Evolutionary conservation across 179 eudicot genomes (phyloP).

Genomic region (Drosera spatulata): DNA sequence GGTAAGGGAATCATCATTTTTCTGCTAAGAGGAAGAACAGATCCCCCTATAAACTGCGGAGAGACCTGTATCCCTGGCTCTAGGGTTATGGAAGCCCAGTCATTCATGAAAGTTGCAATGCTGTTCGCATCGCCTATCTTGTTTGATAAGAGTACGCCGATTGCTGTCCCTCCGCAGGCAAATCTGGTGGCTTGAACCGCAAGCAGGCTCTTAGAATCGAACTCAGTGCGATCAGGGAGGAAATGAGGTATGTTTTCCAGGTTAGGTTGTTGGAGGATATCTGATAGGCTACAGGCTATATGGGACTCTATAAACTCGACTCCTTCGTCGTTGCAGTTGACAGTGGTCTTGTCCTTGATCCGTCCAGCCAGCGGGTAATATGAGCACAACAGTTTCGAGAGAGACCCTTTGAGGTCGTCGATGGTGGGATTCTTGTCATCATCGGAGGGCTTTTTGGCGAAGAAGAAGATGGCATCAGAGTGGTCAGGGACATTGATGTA

Average conservation of each 20-base stretch:
- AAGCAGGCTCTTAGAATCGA: slow-evolving; percentile 1
- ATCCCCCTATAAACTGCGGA: slow-evolving; percentile 5
- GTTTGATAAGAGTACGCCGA: slow-evolving; percentile 6
- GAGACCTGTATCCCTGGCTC: neutral
- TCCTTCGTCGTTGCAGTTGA: slow-evolving; percentile 22
- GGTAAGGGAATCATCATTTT: neutral
- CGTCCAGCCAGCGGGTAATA: slow-evolving; percentile 17
- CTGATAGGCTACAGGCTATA: slow-evolving; percentile 9
- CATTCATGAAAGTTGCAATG: slow-evolving; percentile 9
- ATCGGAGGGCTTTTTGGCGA: neutral
- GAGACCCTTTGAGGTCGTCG: slow-evolving; percentile 8
- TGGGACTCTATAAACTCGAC: slow-evolving; percentile 13
- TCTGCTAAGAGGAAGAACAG: slow-evolving; percentile 2
- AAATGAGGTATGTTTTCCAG: slow-evolving; percentile 4
- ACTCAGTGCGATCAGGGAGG: slow-evolving; percentile 7
- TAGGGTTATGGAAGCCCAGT: slow-evolving; percentile 6
- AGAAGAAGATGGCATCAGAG: slow-evolving; percentile 18
- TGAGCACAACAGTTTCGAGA: slow-evolving; percentile 9
- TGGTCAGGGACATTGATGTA: slow-evolving; percentile 20
- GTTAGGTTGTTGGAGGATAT: slow-evolving; percentile 15
- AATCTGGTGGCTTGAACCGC: slow-evolving; percentile 7
- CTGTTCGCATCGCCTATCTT: slow-evolving; percentile 9
- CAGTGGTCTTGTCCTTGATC: slow-evolving; percentile 9
- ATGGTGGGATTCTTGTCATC: neutral
- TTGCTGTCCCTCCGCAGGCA: slow-evolving; percentile 8